Evolutionary conservation across 1,284 basidiomycete genomes (phyloP), one percentile per base, ranked within the genome.

Genomic region (Trametes sp.): DNA sequence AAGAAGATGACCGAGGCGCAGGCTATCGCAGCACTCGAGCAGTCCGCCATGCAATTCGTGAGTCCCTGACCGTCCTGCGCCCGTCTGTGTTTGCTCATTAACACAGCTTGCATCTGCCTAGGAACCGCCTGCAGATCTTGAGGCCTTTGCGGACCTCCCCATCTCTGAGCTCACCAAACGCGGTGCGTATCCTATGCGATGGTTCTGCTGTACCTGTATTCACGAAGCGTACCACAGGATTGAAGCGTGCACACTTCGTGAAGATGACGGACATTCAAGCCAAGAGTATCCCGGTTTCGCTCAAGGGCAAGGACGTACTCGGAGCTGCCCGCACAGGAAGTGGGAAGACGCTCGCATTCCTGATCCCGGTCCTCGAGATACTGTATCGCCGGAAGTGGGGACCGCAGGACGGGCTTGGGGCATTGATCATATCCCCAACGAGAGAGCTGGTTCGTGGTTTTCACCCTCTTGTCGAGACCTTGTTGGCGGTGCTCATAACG

Each of bases 381-480:
- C 81, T 95, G 28, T 90, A 92, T 71, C 82, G 90, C 50, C 80
- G 81, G 61, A 90, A 87, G 72, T 95, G 93, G 93, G 92, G 92
- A 0, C 87, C 88, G 3, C 84, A 87, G 65, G 93, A 95, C 74
- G 93, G 93, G 8, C 83, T 99, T 4, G 96, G 98, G 11, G 97
- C 96, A 1, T 78, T 99, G 49, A 88, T 99, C 68, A 94, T 99
- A 67, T 96, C 94, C 3, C 98, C 98, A 1, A 99, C 97, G 1
- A 84, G 97, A 60, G 98, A 99, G 79, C 81, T 99, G 57, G 93
- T 94, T 68, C 72, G 82, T 94, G 68, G 72, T 81, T 79, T 16
- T n/a, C 4, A 10, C 44, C 9, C 33, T 38, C 31, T 41, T 36
- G 1, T n/a, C 21, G 63, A n/a, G 57, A n/a, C n/a, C n/a, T n/a